Conservation (phyloP, 129 eudicot species). For the Apium graveolens region DNA sequence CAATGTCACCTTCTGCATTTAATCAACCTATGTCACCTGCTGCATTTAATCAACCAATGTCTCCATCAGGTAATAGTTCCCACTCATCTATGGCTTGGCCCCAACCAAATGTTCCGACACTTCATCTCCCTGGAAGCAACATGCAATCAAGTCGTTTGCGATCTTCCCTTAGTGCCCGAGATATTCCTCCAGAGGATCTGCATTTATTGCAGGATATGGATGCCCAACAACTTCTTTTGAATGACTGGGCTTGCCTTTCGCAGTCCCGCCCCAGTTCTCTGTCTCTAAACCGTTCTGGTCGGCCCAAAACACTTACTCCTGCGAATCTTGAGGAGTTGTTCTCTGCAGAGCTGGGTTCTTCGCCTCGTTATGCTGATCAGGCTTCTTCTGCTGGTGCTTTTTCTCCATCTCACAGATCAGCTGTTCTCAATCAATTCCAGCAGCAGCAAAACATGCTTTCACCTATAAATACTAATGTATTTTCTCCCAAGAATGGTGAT, state of each 20-base stretch:
- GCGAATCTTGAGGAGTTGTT: slow-evolving; percentile 87
- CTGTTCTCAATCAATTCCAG: slow-evolving; percentile 69
- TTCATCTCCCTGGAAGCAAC: slow-evolving; percentile 84
- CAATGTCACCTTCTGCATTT: slow-evolving; percentile 71
- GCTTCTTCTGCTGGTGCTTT: slow-evolving; percentile 47
- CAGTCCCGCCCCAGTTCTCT: slow-evolving; percentile 53
- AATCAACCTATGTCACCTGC: slow-evolving; percentile 78
- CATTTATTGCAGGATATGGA: slow-evolving; percentile 58
- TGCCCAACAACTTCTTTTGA: slow-evolving; percentile 42
- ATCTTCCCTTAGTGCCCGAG: slow-evolving; percentile 83
- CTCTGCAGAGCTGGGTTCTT: slow-evolving; percentile 56
- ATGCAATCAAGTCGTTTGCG: slow-evolving; percentile 83
- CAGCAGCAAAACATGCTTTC: slow-evolving; percentile 89
- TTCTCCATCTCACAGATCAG: slow-evolving; percentile 79
- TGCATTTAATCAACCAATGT: slow-evolving; percentile 64
- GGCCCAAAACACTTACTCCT: slow-evolving; percentile 63
- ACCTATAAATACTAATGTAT: slow-evolving; percentile 64
- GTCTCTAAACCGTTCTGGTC: slow-evolving; percentile 44
- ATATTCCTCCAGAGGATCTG: slow-evolving; percentile 63
- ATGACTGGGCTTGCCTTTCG: slow-evolving; percentile 55
- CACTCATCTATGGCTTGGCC: slow-evolving; percentile 64
- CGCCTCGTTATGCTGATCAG: slow-evolving; percentile 71
- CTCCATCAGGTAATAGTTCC: slow-evolving; percentile 57
- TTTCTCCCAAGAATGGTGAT: slow-evolving; percentile 63
- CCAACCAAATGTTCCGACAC: slow-evolving; percentile 78